Conservation (phyloP, 805 yeast species). For the Saturnispora dispora region DNA sequence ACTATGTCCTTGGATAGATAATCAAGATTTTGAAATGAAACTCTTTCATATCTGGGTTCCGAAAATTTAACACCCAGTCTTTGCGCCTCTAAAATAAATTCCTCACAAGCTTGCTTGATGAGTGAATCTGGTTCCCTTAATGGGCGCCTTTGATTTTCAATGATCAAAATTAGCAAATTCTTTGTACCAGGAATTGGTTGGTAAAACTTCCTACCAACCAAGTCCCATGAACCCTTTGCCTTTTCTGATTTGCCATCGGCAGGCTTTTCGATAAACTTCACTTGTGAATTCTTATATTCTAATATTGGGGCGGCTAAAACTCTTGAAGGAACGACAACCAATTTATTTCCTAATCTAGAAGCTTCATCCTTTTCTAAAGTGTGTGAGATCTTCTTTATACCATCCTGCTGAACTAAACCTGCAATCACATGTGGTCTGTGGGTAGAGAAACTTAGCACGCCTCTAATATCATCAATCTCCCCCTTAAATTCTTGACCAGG, state of each 20-base stretch:
- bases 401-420: constrained; percentile 22
- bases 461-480: constrained; percentile 21
- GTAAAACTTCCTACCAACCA: constrained; percentile 15
- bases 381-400: constrained; percentile 15
- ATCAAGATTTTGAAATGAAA: constrained; percentile 11
- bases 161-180: constrained; percentile 13
- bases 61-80: constrained; percentile 17
- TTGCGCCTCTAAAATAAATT: constrained; percentile 14
- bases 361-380: constrained; percentile 10
- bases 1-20: constrained; percentile 11
- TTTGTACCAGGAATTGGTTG: constrained; percentile 13
- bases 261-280: constrained; percentile 15
- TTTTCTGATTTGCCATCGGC: constrained; percentile 19
- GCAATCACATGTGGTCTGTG: constrained; percentile 24
- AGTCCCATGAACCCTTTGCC: constrained; percentile 20
- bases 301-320: constrained; percentile 19
- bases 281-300: constrained; percentile 14
- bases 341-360: constrained; percentile 16
- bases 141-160: constrained; percentile 13
- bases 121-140: constrained; percentile 12
- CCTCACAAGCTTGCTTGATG: constrained; percentile 14
- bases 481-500: constrained; percentile 26
- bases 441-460: constrained; percentile 24
- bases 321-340: constrained; percentile 25
- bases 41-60: constrained; percentile 5